Percentiles rank a stretch among this genome's conserved stretches.
Conservation (phyloP, 495 filamentous ascomycete genomes). For the Aspergillus funiculosus region DNA sequence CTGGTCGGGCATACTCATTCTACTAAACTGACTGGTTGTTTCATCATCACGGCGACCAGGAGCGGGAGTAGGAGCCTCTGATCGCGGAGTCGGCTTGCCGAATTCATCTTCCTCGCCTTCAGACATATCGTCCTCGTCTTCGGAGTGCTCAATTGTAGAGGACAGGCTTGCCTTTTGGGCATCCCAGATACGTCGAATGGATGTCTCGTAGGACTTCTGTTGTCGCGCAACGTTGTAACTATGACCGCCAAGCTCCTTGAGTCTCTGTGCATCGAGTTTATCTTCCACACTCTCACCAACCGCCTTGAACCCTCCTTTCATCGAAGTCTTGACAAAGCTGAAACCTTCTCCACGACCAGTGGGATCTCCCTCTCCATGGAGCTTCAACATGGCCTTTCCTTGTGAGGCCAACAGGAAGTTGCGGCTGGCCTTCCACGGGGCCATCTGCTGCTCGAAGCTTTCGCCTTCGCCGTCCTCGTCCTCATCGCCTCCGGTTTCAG, state of each 20-base stretch:
- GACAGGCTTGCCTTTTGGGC: conserved; percentile 74
- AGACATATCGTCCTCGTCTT: conserved; percentile 60
- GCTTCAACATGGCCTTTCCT: conserved; percentile 92
- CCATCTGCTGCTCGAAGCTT: conserved; percentile 80
- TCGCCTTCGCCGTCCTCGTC: conserved; percentile 60
- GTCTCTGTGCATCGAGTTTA: conserved; percentile 72
- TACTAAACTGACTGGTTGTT: conserved; percentile 78
- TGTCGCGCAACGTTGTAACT: conserved; percentile 95
- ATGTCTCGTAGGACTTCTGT: conserved; percentile 79
- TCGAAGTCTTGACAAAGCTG: conserved; percentile 92
- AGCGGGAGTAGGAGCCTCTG: conserved; percentile 55
- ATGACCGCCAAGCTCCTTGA: conserved; percentile 88
- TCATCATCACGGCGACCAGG: conserved; percentile 63
- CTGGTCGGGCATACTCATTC: conserved; percentile 62
- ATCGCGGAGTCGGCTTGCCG: conserved; percentile 55
- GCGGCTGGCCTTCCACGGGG: conserved; percentile 90
- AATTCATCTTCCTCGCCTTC: conserved; percentile 61
- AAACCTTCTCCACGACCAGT: conserved; percentile 89
- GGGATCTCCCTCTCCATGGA: conserved; percentile 94
- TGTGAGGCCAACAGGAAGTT: conserved; percentile 91
- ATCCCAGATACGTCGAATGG: conserved; percentile 85
- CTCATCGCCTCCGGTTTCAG: conserved; percentile 66
- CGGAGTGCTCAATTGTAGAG: conserved; percentile 55
- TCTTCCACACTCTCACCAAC: conserved; percentile 82
- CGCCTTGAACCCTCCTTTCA: conserved; percentile 97